Percentiles rank a stretch among this genome's conserved stretches.
phyloP scores from a whole-genome alignment of 129 eudicot genomes.

The Kitagawia praeruptora region DNA sequence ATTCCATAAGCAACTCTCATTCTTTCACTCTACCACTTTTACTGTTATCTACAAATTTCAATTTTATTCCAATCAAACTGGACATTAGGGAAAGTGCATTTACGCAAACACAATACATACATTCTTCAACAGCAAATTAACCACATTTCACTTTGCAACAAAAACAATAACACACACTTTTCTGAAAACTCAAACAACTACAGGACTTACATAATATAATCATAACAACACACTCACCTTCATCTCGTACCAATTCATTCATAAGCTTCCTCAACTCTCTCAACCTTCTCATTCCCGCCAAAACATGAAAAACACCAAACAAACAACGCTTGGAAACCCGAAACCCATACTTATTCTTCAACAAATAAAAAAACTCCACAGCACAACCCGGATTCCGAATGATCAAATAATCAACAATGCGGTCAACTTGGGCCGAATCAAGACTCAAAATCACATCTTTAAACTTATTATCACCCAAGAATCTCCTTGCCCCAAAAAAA shows the following conservation, averaged over 20 bases:
- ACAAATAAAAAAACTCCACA: slow-evolving; percentile 36
- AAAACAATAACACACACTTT: not conserved
- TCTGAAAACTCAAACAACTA: not conserved
- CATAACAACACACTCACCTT: slow-evolving; percentile 33
- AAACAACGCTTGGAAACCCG: slow-evolving; percentile 35
- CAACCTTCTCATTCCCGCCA: slow-evolving; percentile 39
- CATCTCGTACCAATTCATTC: slow-evolving; percentile 36
- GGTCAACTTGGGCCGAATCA: slow-evolving; percentile 27
- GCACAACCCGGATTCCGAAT: slow-evolving; percentile 26
- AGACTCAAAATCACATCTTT: slow-evolving; percentile 22
- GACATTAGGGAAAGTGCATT: not conserved
- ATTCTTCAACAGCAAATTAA: not conserved
- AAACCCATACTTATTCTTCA: slow-evolving; percentile 52
- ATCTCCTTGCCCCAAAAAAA: slow-evolving; percentile 16
- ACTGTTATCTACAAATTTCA: not conserved
- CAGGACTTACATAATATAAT: not conserved
- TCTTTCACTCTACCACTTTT: not conserved
- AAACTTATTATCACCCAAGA: slow-evolving; percentile 18
- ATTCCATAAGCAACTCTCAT: not conserved
- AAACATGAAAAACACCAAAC: slow-evolving; percentile 49
- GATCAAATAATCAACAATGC: slow-evolving; percentile 27
- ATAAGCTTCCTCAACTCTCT: slow-evolving; percentile 32
- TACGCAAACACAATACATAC: not conserved
- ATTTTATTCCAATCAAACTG: not conserved
- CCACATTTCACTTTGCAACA: not conserved